These are phyloP conservation scores for Lagenidium giganteum DNA, from an alignment of 352 stramenopile species.

Conservation along the genomic window DNA sequence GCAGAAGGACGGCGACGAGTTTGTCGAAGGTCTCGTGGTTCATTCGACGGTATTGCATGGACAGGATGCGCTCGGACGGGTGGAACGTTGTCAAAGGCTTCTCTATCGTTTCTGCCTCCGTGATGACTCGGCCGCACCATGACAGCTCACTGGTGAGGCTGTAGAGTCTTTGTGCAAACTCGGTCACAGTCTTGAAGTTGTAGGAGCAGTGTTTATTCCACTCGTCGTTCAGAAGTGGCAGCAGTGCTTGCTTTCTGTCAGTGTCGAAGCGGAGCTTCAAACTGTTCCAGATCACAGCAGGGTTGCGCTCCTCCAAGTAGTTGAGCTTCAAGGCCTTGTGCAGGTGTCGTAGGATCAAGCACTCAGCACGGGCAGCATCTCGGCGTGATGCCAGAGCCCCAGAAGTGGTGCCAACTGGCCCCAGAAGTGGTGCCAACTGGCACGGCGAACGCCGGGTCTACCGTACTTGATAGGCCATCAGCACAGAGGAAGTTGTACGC, in stretches of 20 bases:
- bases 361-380: slow-evolving; percentile 4
- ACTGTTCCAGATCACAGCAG: slow-evolving; percentile 6
- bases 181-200: slow-evolving; percentile 18
- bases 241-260: slow-evolving; percentile 5
- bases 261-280: slow-evolving; percentile 6
- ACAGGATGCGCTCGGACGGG: slow-evolving; percentile 2
- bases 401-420: neutral
- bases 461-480: slow-evolving; percentile 1
- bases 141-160: slow-evolving; percentile 8
- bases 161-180: slow-evolving; percentile 10
- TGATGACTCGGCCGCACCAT: slow-evolving; percentile 4
- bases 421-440: neutral
- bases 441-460: slow-evolving; percentile 2
- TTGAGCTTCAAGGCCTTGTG: slow-evolving; percentile 10
- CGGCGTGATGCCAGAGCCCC: neutral
- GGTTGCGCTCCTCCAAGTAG: slow-evolving; percentile 10
- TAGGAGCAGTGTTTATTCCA: slow-evolving; percentile 14
- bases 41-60: slow-evolving; percentile 2
- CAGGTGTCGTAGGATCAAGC: slow-evolving; percentile 5
- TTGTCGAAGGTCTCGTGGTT: slow-evolving; percentile 14
- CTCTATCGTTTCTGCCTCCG: slow-evolving; percentile 4
- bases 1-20: slow-evolving; percentile 1
- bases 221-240: slow-evolving; percentile 7
- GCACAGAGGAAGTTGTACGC: slow-evolving; percentile 10
- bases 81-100: slow-evolving; percentile 9